phyloP scores from a whole-genome alignment of 1,139 yeast genomes.

The Lodderomyces jiufengensis region DNA sequence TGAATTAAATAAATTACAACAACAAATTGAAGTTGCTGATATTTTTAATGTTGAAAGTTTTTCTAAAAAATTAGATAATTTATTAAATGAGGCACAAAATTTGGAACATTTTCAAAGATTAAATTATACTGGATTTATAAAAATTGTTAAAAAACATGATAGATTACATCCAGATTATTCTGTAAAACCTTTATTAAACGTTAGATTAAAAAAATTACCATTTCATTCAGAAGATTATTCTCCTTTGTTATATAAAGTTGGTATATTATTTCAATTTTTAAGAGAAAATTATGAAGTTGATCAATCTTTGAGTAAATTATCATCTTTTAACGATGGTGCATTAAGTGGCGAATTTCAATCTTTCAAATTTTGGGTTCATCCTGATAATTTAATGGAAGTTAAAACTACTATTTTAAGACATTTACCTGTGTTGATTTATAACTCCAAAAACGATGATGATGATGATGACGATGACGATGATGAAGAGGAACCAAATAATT shows the following conservation, averaged over 20 bases:
- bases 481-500: conserved; percentile 25
- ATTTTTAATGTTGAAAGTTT: conserved; percentile 54
- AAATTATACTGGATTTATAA: conserved; percentile 91
- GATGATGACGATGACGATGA: conserved; percentile 37
- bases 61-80: conserved; percentile 66
- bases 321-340: conserved; percentile 46
- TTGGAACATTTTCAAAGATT: conserved; percentile 86
- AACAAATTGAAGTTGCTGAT: conserved; percentile 29
- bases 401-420: conserved; percentile 91
- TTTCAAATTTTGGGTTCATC: conserved; percentile 93
- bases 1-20: conserved; percentile 61
- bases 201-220: conserved; percentile 81
- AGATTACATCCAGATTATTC: conserved; percentile 81
- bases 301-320: conserved; percentile 38
- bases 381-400: conserved; percentile 94
- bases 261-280: conserved; percentile 74
- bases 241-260: conserved; percentile 80
- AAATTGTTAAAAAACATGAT: conserved; percentile 95
- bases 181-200: conserved; percentile 84
- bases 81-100: conserved; percentile 74
- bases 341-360: conserved; percentile 63
- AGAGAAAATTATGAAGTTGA: conserved; percentile 58
- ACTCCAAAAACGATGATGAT: conserved; percentile 37
- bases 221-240: conserved; percentile 94
- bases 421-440: conserved; percentile 85